Percentiles rank a stretch among this genome's conserved stretches.
phyloP scores from a whole-genome alignment of 2,329 filamentous ascomycete species.

The Cladophialophora carrionii region DNA sequence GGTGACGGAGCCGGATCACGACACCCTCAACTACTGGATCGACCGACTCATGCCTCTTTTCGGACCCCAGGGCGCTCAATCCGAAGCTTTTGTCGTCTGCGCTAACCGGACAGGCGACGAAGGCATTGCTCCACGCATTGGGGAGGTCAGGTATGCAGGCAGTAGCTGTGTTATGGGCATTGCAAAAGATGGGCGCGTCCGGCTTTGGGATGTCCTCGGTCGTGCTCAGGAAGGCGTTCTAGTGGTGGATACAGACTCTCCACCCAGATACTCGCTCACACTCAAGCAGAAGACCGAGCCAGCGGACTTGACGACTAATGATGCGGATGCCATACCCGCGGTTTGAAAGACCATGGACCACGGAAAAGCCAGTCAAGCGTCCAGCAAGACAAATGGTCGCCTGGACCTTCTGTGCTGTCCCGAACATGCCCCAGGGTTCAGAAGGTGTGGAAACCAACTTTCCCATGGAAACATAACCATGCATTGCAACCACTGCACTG shows the following conservation, averaged over 20 bases:
- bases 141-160: conserved; percentile 52
- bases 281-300: conserved; percentile 15
- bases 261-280: conserved; percentile 41
- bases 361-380: background rate
- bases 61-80: conserved; percentile 34
- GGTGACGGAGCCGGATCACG: conserved; percentile 56
- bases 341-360: conserved; percentile 3
- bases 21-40: conserved; percentile 67
- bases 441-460: background rate
- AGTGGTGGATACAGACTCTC: conserved; percentile 51
- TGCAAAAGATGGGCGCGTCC: conserved; percentile 43
- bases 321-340: background rate
- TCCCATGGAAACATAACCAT: background rate
- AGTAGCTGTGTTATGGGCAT: conserved; percentile 52
- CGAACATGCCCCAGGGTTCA: background rate
- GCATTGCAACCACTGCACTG: background rate
- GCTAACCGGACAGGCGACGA: conserved; percentile 52
- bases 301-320: background rate
- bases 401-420: background rate
- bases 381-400: background rate
- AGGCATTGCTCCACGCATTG: conserved; percentile 44
- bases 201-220: conserved; percentile 53
- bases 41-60: conserved; percentile 60
- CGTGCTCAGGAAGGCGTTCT: conserved; percentile 51
- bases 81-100: conserved; percentile 51